Base-by-base conservation (phyloP, 257 asterid genomes). In the Petrea volubilis region DNA sequence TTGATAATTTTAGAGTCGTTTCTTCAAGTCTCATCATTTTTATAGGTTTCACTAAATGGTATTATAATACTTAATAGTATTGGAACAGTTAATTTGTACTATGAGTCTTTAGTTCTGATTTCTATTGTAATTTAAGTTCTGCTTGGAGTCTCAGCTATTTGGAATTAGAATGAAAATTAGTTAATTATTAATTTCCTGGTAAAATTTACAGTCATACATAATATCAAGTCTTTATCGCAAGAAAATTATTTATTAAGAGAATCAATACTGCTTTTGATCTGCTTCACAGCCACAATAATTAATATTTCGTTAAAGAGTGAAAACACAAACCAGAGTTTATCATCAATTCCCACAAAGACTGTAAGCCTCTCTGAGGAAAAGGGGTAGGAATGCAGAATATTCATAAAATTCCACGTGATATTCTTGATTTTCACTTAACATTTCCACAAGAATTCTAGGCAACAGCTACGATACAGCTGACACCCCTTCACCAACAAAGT, bases 61-160 rank as follows among this genome's bases (percentile, higher is more conserved):
- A 25, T 24, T 38, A 20, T 29, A 47, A 33, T 44, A 60, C 47
- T 21, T 29, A 47, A 33, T 44, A 60, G 34, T 21, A 8, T 41
- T 31, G 41, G 3, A 52, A 58, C 24, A 41, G 13, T 9, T 31
- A 29, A 28, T 23, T 53, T 38, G 10, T 41, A n/a, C n/a, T n/a
- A 64, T 40, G 46, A 62, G 41, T 52, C 31, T 21, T 43, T 43
- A 51, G 64, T 60, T 25, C 41, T 17, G 77, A 62, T 64, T 41
- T 15, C 41, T 7, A 53, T 43, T 38, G 20, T 24, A 21, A 29
- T 28, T 72, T 51, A 2, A 21, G 61, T 31, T 33, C 40, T 36
- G 17, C n/a, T 53, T 64, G 28, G 38, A 73, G 60, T 7, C 64
- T 40, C 8, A 41, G 21, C 20, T 13, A 63, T n/a, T 28, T 38